Evolutionary conservation across 2,329 filamentous ascomycete species (phyloP).

Genomic region (Sporothrix luriei): DNA sequence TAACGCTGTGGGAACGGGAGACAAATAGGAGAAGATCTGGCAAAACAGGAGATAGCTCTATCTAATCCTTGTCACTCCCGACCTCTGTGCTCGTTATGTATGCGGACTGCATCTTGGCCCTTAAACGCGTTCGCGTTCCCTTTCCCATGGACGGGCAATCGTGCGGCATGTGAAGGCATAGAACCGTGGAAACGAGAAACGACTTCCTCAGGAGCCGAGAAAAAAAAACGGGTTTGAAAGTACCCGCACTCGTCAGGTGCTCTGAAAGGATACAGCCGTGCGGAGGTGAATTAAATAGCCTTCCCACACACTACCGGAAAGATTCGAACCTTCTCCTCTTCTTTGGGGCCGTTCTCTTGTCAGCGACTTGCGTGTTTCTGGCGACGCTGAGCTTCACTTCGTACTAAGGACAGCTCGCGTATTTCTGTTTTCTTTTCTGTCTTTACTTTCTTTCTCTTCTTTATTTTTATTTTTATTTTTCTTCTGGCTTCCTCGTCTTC

Average conservation of each 20-base stretch:
- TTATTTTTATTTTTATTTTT: too few relatives aligned
- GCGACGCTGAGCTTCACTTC: too few relatives aligned
- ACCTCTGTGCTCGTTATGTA: not conserved
- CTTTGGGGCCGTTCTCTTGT: slow-evolving; percentile 9
- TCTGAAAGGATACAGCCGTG: not conserved
- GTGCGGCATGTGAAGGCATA: not conserved
- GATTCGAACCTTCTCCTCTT: slow-evolving; percentile 7
- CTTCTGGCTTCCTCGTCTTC: not conserved
- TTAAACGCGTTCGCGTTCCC: not conserved
- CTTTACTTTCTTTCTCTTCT: too few relatives aligned
- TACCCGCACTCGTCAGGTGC: slow-evolving; percentile 14
- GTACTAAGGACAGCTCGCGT: not conserved
- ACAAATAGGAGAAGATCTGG: not conserved
- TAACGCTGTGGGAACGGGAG: not conserved
- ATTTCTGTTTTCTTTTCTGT: too few relatives aligned
- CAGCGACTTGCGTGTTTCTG: slow-evolving; percentile 14
- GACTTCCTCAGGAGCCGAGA: not conserved
- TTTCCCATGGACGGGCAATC: not conserved
- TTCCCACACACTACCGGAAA: slow-evolving; percentile 1
- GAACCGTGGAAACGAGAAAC: not conserved
- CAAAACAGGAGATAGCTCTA: not conserved
- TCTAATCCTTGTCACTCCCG: not conserved
- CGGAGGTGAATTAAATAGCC: slow-evolving; percentile 4
- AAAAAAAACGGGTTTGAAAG: not conserved
- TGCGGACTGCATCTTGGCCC: not conserved